These are phyloP conservation scores for Verticillium tricorpus DNA, from an alignment of 2,329 filamentous ascomycete genomes.

Conservation along the genomic window DNA sequence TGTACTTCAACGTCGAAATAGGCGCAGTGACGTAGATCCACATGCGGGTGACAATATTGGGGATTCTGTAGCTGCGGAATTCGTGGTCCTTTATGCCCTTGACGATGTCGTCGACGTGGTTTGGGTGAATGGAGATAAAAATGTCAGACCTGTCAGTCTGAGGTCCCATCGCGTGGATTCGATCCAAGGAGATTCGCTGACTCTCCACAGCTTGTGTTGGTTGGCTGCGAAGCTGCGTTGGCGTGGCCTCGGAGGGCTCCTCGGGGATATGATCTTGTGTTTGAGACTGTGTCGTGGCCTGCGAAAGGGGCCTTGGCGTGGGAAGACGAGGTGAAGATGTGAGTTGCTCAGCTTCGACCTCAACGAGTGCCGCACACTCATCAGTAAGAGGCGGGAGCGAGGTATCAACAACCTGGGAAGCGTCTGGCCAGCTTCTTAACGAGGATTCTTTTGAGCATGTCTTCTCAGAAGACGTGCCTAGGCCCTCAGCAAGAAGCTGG, in stretches of 20 bases:
- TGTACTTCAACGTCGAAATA: slow-evolving; percentile 48
- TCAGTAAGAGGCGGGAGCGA: neutral
- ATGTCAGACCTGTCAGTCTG: slow-evolving; percentile 49
- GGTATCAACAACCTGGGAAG: neutral
- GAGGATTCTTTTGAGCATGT: neutral
- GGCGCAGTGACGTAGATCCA: slow-evolving; percentile 56
- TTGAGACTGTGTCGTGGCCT: neutral
- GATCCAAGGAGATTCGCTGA: slow-evolving; percentile 47
- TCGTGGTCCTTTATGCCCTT: slow-evolving; percentile 49
- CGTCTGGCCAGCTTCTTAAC: neutral
- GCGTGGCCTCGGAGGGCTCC: neutral
- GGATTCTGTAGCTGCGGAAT: slow-evolving; percentile 51
- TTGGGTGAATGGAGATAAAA: slow-evolving; percentile 44
- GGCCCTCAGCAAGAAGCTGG: slow-evolving; percentile 9
- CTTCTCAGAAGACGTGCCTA: slow-evolving; percentile 11
- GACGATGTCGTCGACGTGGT: slow-evolving; percentile 44
- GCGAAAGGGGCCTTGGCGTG: neutral
- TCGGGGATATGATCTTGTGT: neutral
- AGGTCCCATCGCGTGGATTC: slow-evolving; percentile 42
- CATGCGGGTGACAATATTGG: slow-evolving; percentile 49
- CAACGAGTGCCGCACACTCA: neutral
- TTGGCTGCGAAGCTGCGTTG: slow-evolving; percentile 24
- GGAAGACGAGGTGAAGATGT: neutral
- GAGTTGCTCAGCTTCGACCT: neutral
- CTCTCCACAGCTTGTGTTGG: slow-evolving; percentile 35